Evolutionary conservation across 2,329 filamentous ascomycete genomes (phyloP).

Genomic region (Phialophora verrucosa): DNA sequence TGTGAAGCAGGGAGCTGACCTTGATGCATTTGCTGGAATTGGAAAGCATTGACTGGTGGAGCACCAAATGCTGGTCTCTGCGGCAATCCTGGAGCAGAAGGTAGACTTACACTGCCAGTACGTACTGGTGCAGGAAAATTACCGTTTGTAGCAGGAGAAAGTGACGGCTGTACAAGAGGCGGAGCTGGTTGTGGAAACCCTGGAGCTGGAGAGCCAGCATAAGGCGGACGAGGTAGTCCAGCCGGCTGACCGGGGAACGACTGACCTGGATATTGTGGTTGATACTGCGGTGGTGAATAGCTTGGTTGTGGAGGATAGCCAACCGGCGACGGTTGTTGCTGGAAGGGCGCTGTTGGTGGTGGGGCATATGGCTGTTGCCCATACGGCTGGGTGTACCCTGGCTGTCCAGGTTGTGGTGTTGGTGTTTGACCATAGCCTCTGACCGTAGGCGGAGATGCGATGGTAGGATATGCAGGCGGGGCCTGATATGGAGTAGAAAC

Average conservation of each 20-base stretch:
- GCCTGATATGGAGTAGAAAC: constrained; percentile 30
- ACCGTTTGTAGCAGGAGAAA: constrained; percentile 39
- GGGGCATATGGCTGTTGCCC: constrained; percentile 27
- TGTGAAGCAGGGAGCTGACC: constrained; percentile 52
- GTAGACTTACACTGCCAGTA: constrained; percentile 61
- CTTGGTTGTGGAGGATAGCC: constrained; percentile 42
- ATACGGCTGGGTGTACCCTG: constrained; percentile 31
- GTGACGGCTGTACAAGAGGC: constrained; percentile 51
- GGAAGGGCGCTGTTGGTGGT: constrained; percentile 33
- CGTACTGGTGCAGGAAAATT: constrained; percentile 44
- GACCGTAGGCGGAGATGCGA: constrained; percentile 24
- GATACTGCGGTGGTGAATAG: constrained; percentile 42
- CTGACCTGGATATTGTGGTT: constrained; percentile 46
- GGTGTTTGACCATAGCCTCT: constrained; percentile 38
- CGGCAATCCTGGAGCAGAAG: constrained; percentile 63
- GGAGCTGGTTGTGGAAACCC: constrained; percentile 51
- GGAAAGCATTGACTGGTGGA: constrained; percentile 58
- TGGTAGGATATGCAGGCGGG: constrained; percentile 21
- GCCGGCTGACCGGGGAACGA: constrained; percentile 45
- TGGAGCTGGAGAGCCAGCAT: constrained; percentile 49
- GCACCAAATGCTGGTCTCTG: constrained; percentile 65
- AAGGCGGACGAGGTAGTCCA: constrained; percentile 46
- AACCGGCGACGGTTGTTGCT: constrained; percentile 31
- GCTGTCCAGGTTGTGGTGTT: constrained; percentile 37
- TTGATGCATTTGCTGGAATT: constrained; percentile 64